A percentile compares a stretch with the other conserved stretches of the same genome.
Evolutionary conservation across 1,284 basidiomycete genomes (phyloP).

Genomic region (Grifola frondosa): DNA sequence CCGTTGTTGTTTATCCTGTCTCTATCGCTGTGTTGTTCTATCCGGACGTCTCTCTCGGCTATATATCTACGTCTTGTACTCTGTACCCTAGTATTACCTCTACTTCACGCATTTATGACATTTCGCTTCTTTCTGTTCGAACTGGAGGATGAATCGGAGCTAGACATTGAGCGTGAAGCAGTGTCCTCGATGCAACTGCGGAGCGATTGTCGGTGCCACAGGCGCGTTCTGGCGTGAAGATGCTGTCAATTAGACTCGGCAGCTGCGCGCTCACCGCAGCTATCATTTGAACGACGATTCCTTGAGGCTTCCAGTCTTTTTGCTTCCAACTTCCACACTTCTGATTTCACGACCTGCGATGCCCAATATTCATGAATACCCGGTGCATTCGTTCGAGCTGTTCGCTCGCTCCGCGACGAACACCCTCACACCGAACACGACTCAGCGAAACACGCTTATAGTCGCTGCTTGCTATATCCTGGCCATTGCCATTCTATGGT

Average conservation of each 20-base stretch:
- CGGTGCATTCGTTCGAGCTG: slow-evolving; percentile 30
- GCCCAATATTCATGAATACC: slow-evolving; percentile 20
- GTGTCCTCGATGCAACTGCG: too few relatives aligned
- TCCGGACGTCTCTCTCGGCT: slow-evolving; percentile 26
- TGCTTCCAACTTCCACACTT: slow-evolving; percentile 9
- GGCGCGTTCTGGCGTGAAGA: too few relatives aligned
- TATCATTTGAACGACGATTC: too few relatives aligned
- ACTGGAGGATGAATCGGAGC: too few relatives aligned
- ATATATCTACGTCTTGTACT: slow-evolving; percentile 24
- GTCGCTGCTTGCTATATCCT: slow-evolving; percentile 74
- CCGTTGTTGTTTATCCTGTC: slow-evolving; percentile 24
- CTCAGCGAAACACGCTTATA: slow-evolving; percentile 76
- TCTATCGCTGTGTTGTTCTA: slow-evolving; percentile 26
- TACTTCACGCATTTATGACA: slow-evolving; percentile 22
- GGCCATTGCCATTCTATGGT: slow-evolving; percentile 76
- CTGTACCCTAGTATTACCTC: slow-evolving; percentile 30
- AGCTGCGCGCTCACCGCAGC: not conserved
- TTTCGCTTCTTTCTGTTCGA: slow-evolving; percentile 6
- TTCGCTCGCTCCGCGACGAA: slow-evolving; percentile 37
- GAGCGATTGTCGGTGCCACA: too few relatives aligned
- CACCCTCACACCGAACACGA: slow-evolving; percentile 61
- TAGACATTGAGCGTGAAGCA: not conserved
- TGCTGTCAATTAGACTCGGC: too few relatives aligned
- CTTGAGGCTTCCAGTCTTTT: not conserved
- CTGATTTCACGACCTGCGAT: slow-evolving; percentile 19